A percentile compares a stretch with the other conserved stretches of the same genome.
These are phyloP conservation scores for Gossypium turneri DNA, from an alignment of 345 rosid genomes.

Conservation along the genomic window DNA sequence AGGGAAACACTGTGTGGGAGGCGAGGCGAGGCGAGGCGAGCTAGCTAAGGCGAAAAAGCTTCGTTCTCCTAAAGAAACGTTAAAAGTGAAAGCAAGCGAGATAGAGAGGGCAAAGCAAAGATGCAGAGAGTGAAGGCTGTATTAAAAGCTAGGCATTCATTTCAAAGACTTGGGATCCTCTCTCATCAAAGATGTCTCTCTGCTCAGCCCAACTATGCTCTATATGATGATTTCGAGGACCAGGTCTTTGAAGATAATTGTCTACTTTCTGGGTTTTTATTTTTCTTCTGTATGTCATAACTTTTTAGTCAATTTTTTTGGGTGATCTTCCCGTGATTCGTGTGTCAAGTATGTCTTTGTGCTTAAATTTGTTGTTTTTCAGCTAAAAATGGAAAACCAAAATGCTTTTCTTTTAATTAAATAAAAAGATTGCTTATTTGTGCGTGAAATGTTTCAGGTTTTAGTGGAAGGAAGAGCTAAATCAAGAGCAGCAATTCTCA, in stretches of 20 bases:
- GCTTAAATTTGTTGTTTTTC: background rate
- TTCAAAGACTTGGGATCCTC: conserved; percentile 31
- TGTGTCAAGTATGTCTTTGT: background rate
- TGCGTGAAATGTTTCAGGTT: conserved; percentile 44
- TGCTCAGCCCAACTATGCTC: conserved; percentile 56
- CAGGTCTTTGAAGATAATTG: conserved; percentile 35
- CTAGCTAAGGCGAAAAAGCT: background rate
- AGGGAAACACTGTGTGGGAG: background rate
- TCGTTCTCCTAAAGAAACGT: background rate
- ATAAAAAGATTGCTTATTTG: background rate
- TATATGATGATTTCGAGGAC: conserved; percentile 44
- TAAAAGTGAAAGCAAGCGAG: background rate
- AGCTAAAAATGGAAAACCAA: conserved; percentile 1
- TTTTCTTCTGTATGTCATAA: background rate
- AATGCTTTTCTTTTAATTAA: background rate
- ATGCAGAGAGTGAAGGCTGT: conserved; percentile 56
- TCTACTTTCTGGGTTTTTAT: background rate
- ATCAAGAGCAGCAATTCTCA: conserved; percentile 84
- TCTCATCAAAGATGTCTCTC: conserved; percentile 47
- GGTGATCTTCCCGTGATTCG: too few relatives aligned
- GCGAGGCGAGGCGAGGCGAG: background rate
- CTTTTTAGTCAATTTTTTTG: background rate
- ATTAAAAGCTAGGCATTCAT: conserved; percentile 29
- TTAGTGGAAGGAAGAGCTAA: conserved; percentile 86
- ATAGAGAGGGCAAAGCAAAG: conserved; percentile 16